Percentiles rank a stretch among this genome's conserved stretches.
These are phyloP conservation scores for Lablab purpureus DNA, from an alignment of 306 rosid genomes.

Conservation along the genomic window DNA sequence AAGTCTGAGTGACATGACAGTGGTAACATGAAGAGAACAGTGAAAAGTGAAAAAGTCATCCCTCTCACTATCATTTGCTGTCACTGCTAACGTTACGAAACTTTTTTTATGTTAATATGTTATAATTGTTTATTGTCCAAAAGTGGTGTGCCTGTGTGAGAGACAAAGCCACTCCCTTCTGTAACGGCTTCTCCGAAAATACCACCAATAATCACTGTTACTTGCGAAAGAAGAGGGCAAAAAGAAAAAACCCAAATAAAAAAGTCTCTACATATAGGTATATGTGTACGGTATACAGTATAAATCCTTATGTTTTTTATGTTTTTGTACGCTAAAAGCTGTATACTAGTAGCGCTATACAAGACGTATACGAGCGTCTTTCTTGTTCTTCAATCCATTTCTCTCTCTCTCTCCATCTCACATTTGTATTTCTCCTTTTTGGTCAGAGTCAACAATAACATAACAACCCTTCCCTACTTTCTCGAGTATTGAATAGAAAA, in stretches of 20 bases:
- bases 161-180: neutral
- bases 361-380: conserved; percentile 44
- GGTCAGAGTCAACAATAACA: conserved; percentile 46
- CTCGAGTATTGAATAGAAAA: conserved; percentile 42
- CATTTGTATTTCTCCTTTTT: neutral
- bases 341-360: conserved; percentile 26
- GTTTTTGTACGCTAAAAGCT: neutral
- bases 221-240: neutral
- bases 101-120: neutral
- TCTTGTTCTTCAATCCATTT: conserved; percentile 26
- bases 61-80: neutral
- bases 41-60: no score
- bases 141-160: neutral
- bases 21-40: neutral
- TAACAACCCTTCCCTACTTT: conserved; percentile 28
- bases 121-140: neutral
- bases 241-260: neutral
- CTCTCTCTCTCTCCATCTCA: neutral
- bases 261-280: neutral
- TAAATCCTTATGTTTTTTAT: neutral
- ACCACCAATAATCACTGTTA: neutral
- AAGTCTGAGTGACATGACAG: neutral
- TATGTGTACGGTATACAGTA: conserved; percentile 2
- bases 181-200: conserved; percentile 22
- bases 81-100: conserved; percentile 22